These are phyloP conservation scores for Exophiala spinifera DNA, from an alignment of 2,329 filamentous ascomycete genomes.

Conservation along the genomic window DNA sequence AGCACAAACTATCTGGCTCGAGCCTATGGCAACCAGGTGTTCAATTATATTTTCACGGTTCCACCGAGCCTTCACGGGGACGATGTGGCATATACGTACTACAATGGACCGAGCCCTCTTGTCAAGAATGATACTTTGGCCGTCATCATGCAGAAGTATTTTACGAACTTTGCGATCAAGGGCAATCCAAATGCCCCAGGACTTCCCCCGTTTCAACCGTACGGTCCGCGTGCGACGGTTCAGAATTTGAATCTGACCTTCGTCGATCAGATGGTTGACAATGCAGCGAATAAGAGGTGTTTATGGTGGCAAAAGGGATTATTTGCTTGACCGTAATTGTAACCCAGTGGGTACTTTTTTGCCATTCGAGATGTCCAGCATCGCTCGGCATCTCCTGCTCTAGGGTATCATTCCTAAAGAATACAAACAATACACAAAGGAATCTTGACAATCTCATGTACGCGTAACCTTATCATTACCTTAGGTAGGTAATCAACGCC, in stretches of 20 bases:
- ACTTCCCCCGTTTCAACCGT: conserved; percentile 46
- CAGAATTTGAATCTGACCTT: conserved; percentile 44
- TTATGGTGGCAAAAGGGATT: conserved; percentile 53
- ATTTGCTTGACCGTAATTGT: too few relatives aligned
- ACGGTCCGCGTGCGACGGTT: conserved; percentile 45
- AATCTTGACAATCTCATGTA: too few relatives aligned
- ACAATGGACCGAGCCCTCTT: conserved; percentile 35
- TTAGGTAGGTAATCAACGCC: too few relatives aligned
- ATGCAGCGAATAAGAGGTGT: conserved; percentile 49
- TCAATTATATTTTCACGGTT: conserved; percentile 53
- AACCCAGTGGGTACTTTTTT: too few relatives aligned
- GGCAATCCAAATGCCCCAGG: conserved; percentile 35
- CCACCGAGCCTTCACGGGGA: conserved; percentile 53
- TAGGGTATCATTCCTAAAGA: not conserved
- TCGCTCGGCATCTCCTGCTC: too few relatives aligned
- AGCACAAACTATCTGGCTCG: conserved; percentile 53
- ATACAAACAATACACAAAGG: too few relatives aligned
- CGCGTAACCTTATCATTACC: too few relatives aligned
- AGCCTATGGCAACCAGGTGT: conserved; percentile 49
- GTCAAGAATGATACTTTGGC: conserved; percentile 21
- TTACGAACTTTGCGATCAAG: conserved; percentile 36
- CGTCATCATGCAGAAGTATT: conserved; percentile 28
- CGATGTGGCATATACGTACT: conserved; percentile 54
- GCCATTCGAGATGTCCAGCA: not conserved
- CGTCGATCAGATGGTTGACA: conserved; percentile 45